Conservation (phyloP, 139 green algal species). For the Tetraselmis chui region DNA sequence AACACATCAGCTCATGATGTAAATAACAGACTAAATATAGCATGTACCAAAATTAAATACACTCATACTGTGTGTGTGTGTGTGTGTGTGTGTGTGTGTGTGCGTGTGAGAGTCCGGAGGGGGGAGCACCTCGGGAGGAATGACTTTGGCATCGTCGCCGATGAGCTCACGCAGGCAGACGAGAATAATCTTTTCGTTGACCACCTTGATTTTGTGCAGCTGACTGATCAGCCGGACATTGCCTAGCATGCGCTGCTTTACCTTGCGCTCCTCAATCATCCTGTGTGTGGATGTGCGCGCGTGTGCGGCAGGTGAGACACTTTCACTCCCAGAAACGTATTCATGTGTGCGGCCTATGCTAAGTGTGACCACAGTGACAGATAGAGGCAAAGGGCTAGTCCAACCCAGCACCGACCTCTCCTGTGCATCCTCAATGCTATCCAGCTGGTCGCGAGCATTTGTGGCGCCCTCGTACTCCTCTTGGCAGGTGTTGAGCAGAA, state of each 20-base stretch:
- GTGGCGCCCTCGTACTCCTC: constrained; percentile 90
- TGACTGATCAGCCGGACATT: constrained; percentile 96
- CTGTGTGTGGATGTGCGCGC: too few relatives aligned
- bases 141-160: constrained; percentile 7
- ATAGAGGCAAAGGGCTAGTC: too few relatives aligned
- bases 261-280: constrained; percentile 38
- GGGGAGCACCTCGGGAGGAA: neutral
- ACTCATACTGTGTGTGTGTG: too few relatives aligned
- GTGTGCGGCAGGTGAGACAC: neutral
- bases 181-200: constrained; percentile 91
- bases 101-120: too few relatives aligned
- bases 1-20: too few relatives aligned
- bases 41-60: too few relatives aligned
- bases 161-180: constrained; percentile 82
- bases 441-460: constrained; percentile 23
- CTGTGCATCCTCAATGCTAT: neutral
- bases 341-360: too few relatives aligned
- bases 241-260: constrained; percentile 84
- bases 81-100: too few relatives aligned
- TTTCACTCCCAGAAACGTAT: too few relatives aligned
- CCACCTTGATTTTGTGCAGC: constrained; percentile 89
- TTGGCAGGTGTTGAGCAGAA: constrained; percentile 99
- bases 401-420: constrained; percentile 33
- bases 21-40: too few relatives aligned
- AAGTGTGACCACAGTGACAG: too few relatives aligned